Evolutionary conservation across 2,329 filamentous ascomycete species (phyloP), one percentile per base, ranked within the genome.

Genomic region (Hypoxylon rubiginosum): DNA sequence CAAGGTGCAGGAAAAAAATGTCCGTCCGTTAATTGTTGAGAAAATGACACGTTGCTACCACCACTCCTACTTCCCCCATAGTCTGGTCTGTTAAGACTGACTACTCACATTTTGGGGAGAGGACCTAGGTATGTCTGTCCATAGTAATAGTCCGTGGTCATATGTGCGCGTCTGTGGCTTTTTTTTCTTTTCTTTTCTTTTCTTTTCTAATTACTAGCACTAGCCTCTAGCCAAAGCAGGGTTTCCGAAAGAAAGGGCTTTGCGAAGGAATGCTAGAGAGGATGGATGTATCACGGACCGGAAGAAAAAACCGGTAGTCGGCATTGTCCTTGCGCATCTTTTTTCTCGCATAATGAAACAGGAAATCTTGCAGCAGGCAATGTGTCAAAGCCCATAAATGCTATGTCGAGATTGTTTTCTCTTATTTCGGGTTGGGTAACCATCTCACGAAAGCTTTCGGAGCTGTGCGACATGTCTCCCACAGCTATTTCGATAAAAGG

Each of bases 311-410:
- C 34, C 34, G 34, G 34, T 4, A 19, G 39, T 43, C 39, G 39
- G 17, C 39, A 43, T 6, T 11, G 39, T 19, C 36, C 36, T 41
- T 36, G 32, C 11, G n/a, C 39, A 21, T 21, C n/a, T 39, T 15
- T 41, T 46, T 59, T 24, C 21, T 24, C 21, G 64, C 63, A 66
- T 59, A 50, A 51, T 69, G 58, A 67, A 69, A 67, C 67, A 39
- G 48, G 45, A 62, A 46, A 58, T 62, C 57, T 58, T 62, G 67
- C 67, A 48, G 64, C 58, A 46, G 39, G 36, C 49, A 50, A 50
- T 57, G 58, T 53, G 50, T 48, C 60, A 39, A 64, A 55, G 39
- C 39, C 54, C 45, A 30, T 49, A 55, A 50, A 55, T 2, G 41
- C 10, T 34, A 49, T 52, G 26, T 59, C 17, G 58, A 62, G 49